Percentiles rank a stretch among this genome's conserved stretches.
Evolutionary conservation across 2,329 filamentous ascomycete species (phyloP).

Genomic region (Xylariomycetidae sp.): DNA sequence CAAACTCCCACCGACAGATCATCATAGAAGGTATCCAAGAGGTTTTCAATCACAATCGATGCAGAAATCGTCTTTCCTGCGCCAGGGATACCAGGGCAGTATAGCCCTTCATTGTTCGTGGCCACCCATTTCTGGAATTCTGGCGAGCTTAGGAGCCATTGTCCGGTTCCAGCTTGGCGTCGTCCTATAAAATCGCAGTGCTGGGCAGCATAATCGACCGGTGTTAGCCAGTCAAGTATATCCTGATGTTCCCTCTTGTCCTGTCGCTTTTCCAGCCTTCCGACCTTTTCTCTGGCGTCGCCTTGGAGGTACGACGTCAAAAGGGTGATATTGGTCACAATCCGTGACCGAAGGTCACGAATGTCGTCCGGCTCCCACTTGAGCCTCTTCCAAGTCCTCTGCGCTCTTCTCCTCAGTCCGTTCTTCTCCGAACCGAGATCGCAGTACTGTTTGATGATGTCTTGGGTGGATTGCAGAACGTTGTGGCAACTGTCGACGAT

Average conservation of each 20-base stretch:
- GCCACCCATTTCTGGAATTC: slow-evolving; percentile 1
- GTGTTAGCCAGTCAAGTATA: slow-evolving; percentile 1
- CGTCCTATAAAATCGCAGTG: slow-evolving; percentile 1
- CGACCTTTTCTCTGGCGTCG: slow-evolving; percentile 2
- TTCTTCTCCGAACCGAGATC: slow-evolving; percentile 5
- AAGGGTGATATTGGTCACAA: slow-evolving; percentile 9
- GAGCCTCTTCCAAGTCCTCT: slow-evolving; percentile 21
- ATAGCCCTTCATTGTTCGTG: background rate
- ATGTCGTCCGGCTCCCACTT: slow-evolving; percentile 17
- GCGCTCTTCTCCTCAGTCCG: slow-evolving; percentile 7
- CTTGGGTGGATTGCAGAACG: slow-evolving; percentile 8
- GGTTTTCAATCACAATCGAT: slow-evolving; percentile 1
- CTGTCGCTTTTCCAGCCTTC: slow-evolving; percentile 1
- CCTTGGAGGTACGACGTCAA: slow-evolving; percentile 4
- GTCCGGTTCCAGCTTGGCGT: slow-evolving; percentile 1
- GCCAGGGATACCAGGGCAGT: slow-evolving; percentile 2
- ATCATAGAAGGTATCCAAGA: background rate
- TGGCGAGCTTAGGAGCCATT: background rate
- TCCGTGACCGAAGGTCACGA: slow-evolving; percentile 12
- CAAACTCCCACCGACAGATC: background rate
- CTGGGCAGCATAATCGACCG: slow-evolving; percentile 2
- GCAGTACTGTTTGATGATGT: slow-evolving; percentile 1
- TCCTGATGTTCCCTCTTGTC: slow-evolving; percentile 4
- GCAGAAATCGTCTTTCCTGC: slow-evolving; percentile 3
- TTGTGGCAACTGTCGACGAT: slow-evolving; percentile 11